Conservation (phyloP, 305 asterid species). For the Solanum chacoense region DNA sequence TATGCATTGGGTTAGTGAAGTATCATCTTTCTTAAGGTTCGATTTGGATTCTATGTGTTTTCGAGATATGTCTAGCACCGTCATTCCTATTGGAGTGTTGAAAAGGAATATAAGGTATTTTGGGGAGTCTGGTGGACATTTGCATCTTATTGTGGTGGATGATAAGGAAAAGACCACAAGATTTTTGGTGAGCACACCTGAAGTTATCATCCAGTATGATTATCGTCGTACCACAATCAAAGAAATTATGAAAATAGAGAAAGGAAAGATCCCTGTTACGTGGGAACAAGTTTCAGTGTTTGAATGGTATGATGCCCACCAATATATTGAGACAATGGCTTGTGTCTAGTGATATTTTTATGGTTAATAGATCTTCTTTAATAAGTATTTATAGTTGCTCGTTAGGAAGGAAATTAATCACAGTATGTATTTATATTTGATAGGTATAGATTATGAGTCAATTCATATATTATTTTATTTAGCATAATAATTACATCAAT, state of each 20-base stretch:
- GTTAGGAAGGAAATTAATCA: too few relatives aligned
- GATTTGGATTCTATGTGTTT: constrained; percentile 6
- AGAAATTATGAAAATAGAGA: not conserved
- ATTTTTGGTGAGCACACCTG: not conserved
- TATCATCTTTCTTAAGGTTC: not conserved
- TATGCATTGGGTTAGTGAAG: constrained; percentile 18
- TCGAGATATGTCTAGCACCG: constrained; percentile 5
- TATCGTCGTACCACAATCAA: not conserved
- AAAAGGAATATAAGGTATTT: not conserved
- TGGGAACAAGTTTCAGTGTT: not conserved
- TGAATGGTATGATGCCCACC: not conserved
- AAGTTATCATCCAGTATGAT: not conserved
- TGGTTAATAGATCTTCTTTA: too few relatives aligned
- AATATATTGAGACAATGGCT: not conserved
- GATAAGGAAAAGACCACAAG: not conserved
- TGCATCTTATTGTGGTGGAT: constrained; percentile 5
- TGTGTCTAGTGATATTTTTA: not conserved
- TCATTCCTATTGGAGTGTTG: not conserved
- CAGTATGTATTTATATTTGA: too few relatives aligned
- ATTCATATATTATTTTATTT: too few relatives aligned
- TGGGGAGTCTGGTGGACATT: constrained; percentile 20
- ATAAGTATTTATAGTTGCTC: too few relatives aligned
- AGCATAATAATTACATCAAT: too few relatives aligned
- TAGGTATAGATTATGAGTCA: too few relatives aligned
- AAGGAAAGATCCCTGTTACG: not conserved